phyloP scores from a whole-genome alignment of 1,284 basidiomycete species.

The Cutaneotrichosporon curvatum region DNA sequence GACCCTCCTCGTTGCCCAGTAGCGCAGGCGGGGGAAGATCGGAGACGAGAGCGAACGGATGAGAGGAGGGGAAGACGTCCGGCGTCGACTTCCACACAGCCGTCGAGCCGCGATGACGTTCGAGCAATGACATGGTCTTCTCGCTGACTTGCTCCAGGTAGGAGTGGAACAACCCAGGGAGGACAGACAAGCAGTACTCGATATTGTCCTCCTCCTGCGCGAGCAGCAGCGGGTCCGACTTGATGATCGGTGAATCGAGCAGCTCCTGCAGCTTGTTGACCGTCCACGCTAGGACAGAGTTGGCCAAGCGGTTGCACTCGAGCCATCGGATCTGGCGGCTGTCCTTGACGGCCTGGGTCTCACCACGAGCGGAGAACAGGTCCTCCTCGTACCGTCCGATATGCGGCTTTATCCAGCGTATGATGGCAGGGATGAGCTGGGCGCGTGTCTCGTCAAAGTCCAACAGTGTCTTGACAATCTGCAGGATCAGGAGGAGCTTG shows the following conservation, averaged over 20 bases:
- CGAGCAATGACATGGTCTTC: slow-evolving; percentile 61
- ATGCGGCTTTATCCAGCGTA: slow-evolving; percentile 90
- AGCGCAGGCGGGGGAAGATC: slow-evolving; percentile 55
- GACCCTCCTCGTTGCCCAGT: slow-evolving; percentile 30
- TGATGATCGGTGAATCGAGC: slow-evolving; percentile 61
- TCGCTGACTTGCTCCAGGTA: slow-evolving; percentile 74
- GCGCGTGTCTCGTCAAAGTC: slow-evolving; percentile 72
- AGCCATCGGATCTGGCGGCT: slow-evolving; percentile 77
- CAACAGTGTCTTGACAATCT: slow-evolving; percentile 84
- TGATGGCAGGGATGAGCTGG: slow-evolving; percentile 76
- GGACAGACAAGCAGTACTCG: slow-evolving; percentile 74
- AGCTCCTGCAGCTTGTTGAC: slow-evolving; percentile 81
- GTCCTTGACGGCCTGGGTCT: slow-evolving; percentile 52
- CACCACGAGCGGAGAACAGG: slow-evolving; percentile 15
- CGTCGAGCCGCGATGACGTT: slow-evolving; percentile 60
- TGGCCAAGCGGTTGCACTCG: slow-evolving; percentile 69
- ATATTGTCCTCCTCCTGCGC: slow-evolving; percentile 88
- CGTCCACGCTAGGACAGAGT: slow-evolving; percentile 72
- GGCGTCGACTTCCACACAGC: slow-evolving; percentile 58
- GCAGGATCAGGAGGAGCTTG: slow-evolving; percentile 88
- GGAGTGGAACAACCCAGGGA: slow-evolving; percentile 79
- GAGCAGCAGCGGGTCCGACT: slow-evolving; percentile 56
- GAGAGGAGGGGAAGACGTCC: slow-evolving; percentile 84
- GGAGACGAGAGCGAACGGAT: slow-evolving; percentile 80
- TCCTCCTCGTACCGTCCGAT: slow-evolving; percentile 73